Evolutionary conservation across 257 asterid genomes (phyloP).

Genomic region (Eucommia ulmoides): DNA sequence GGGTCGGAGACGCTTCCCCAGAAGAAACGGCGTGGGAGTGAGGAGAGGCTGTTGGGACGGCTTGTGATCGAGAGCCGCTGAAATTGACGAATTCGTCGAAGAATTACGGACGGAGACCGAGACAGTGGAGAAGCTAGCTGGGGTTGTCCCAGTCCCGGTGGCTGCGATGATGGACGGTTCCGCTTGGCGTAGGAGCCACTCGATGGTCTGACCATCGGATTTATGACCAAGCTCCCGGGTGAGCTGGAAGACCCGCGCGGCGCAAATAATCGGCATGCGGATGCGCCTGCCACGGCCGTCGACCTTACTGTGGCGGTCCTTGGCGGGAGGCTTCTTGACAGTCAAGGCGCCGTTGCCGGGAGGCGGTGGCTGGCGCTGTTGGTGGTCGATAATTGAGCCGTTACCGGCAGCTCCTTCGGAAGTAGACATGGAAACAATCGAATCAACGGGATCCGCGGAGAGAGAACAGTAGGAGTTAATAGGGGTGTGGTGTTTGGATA

Average conservation of each 20-base stretch:
- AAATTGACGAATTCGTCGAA: conserved; percentile 3
- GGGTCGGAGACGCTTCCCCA: conserved; percentile 74
- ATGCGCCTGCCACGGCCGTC: conserved; percentile 95
- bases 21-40: conserved; percentile 66
- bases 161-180: conserved; percentile 96
- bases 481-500: neutral
- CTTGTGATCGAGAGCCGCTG: conserved; percentile 52
- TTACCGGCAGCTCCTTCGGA: conserved; percentile 8
- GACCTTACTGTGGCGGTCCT: conserved; percentile 96
- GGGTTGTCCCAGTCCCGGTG: conserved; percentile 91
- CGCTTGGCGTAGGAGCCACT: conserved; percentile 96
- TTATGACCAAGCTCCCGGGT: conserved; percentile 90
- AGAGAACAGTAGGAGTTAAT: neutral
- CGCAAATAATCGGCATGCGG: conserved; percentile 96
- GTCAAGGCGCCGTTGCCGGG: conserved; percentile 11
- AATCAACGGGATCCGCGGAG: neutral
- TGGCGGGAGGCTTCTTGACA: conserved; percentile 80
- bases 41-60: conserved; percentile 42
- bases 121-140: conserved; percentile 71
- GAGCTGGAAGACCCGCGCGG: conserved; percentile 94
- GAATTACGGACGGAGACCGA: conserved; percentile 23
- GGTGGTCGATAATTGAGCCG: conserved; percentile 21
- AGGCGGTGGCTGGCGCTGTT: conserved; percentile 10
- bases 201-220: conserved; percentile 96
- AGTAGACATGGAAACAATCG: conserved; percentile 9